Conservation (phyloP, 2,329 filamentous ascomycete species). For the Cladophialophora immunda region DNA sequence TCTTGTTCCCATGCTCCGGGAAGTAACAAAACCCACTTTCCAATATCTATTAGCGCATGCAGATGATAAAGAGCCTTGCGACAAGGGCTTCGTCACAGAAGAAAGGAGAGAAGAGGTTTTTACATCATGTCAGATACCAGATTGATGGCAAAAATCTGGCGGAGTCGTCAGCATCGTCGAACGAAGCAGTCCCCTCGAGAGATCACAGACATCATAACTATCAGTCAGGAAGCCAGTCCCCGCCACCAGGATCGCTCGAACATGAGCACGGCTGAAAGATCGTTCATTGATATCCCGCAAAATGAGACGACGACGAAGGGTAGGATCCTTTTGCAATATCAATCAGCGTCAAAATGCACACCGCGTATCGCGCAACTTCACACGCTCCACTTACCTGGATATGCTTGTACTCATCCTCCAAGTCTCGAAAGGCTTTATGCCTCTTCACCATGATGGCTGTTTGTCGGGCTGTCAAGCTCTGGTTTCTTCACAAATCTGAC, state of each 20-base stretch:
- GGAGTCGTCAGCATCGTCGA: neutral
- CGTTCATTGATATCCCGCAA: constrained; percentile 26
- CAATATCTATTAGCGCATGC: constrained; percentile 65
- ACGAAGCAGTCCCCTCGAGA: neutral
- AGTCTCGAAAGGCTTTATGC: constrained; percentile 21
- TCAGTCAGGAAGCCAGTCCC: constrained; percentile 91
- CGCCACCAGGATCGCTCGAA: constrained; percentile 77
- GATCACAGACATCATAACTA: constrained; percentile 65
- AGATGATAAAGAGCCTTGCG: constrained; percentile 69
- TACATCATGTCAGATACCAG: constrained; percentile 21
- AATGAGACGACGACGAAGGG: constrained; percentile 20
- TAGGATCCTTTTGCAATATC: constrained; percentile 18
- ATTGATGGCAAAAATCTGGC: constrained; percentile 25
- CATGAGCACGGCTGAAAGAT: constrained; percentile 71
- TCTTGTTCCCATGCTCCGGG: constrained; percentile 60
- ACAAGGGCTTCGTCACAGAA: constrained; percentile 69
- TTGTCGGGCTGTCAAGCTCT: neutral
- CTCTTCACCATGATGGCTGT: constrained; percentile 16
- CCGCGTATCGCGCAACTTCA: neutral
- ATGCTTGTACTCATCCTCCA: constrained; percentile 24
- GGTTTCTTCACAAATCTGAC: neutral
- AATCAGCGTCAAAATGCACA: neutral
- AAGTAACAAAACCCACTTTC: constrained; percentile 74
- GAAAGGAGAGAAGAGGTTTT: neutral
- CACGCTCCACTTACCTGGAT: constrained; percentile 12